Conservation (phyloP, 2,329 filamentous ascomycete genomes). For the Pezicula neosporulosa region DNA sequence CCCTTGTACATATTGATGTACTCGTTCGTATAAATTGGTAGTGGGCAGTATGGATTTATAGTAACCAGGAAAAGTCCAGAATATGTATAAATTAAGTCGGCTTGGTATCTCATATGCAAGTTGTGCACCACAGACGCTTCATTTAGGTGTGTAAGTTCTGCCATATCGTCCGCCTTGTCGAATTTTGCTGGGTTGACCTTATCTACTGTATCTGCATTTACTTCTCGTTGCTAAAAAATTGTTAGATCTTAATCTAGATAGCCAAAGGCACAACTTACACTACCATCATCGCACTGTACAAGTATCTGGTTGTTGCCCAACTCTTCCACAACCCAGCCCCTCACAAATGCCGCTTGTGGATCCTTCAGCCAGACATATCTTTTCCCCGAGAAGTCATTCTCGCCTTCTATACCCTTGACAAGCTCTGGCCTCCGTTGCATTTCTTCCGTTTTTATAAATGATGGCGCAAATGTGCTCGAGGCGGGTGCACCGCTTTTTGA, state of each 20-base stretch:
- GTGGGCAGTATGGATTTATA: slow-evolving; percentile 90
- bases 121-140: slow-evolving; percentile 98
- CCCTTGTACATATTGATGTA: slow-evolving; percentile 99
- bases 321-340: slow-evolving; percentile 89
- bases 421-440: slow-evolving; percentile 54
- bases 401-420: slow-evolving; percentile 80
- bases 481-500: slow-evolving; percentile 63
- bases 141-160: slow-evolving; percentile 95
- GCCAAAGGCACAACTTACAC: slow-evolving; percentile 48
- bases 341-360: slow-evolving; percentile 80
- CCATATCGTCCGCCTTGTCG: slow-evolving; percentile 99
- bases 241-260: slow-evolving; percentile 10
- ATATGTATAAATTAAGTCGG: slow-evolving; percentile 97
- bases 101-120: slow-evolving; percentile 88
- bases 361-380: slow-evolving; percentile 98
- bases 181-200: slow-evolving; percentile 99
- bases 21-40: slow-evolving; percentile 94
- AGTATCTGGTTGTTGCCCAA: slow-evolving; percentile 64
- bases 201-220: slow-evolving; percentile 84
- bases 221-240: slow-evolving; percentile 71
- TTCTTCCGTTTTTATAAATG: slow-evolving; percentile 90
- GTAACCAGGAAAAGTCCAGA: slow-evolving; percentile 96
- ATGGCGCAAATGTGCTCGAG: slow-evolving; percentile 87
- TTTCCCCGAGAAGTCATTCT: slow-evolving; percentile 98
- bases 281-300: slow-evolving; percentile 92